Conservation (phyloP, 2,329 filamentous ascomycete species). For the Penicillium brasilianum region DNA sequence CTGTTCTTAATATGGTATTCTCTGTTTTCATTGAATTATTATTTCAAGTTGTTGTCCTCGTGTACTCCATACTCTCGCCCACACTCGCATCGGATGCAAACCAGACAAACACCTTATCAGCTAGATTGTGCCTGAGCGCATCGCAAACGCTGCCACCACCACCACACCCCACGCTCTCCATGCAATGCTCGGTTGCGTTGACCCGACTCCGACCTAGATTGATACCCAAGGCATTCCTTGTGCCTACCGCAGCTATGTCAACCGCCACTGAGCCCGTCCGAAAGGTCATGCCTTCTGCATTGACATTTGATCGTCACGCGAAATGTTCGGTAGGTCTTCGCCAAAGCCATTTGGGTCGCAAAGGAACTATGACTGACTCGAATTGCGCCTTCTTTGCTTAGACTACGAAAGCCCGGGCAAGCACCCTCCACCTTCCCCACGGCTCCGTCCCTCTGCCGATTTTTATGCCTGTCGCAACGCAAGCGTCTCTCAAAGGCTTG, state of each 20-base stretch:
- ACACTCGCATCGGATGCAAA: conserved; percentile 21
- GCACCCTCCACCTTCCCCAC: conserved; percentile 85
- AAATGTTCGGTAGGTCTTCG: conserved; percentile 72
- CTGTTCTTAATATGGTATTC: too few species aligned
- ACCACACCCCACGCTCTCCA: conserved; percentile 16
- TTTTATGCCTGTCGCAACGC: conserved; percentile 98
- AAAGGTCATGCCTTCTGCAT: conserved; percentile 60
- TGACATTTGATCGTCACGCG: conserved; percentile 78
- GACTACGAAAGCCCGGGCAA: conserved; percentile 94
- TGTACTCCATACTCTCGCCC: background rate
- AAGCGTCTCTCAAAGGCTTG: conserved; percentile 91
- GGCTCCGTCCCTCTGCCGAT: conserved; percentile 87
- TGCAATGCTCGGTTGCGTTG: conserved; percentile 25
- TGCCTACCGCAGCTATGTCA: conserved; percentile 36
- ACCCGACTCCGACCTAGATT: conserved; percentile 15
- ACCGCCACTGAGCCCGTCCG: conserved; percentile 29
- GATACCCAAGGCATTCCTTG: background rate
- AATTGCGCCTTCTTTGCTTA: conserved; percentile 45
- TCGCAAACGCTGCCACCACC: conserved; percentile 14
- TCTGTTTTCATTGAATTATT: too few species aligned
- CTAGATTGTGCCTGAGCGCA: conserved; percentile 24
- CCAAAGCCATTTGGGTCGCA: background rate
- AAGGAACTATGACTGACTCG: conserved; percentile 16
- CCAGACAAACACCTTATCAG: conserved; percentile 32
- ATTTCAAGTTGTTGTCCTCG: background rate